Evolutionary conservation across 768 basidiomycete genomes (phyloP).

Genomic region (Xerocomellus chrysenteron): DNA sequence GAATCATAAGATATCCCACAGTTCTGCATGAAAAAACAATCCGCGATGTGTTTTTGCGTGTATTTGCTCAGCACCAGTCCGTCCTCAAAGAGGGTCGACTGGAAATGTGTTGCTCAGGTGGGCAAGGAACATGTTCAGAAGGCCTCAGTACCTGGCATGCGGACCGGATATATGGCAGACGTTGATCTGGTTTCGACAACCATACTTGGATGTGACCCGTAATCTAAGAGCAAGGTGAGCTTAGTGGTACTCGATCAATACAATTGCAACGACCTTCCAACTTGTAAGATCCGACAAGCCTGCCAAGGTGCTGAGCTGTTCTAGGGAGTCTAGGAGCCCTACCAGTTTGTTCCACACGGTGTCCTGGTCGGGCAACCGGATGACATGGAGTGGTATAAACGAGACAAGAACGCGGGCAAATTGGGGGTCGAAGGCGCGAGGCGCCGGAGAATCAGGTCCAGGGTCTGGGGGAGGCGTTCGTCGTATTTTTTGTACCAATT

Average conservation of each 20-base stretch:
- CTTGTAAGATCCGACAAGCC: conserved; percentile 44
- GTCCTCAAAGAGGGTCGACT: conserved; percentile 59
- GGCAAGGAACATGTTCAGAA: not conserved
- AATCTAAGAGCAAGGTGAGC: conserved; percentile 32
- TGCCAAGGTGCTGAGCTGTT: conserved; percentile 50
- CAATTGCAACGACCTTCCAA: conserved; percentile 55
- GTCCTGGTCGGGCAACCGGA: conserved; percentile 48
- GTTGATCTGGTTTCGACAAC: conserved; percentile 40
- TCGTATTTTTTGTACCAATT: conserved; percentile 13
- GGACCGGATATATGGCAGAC: conserved; percentile 61
- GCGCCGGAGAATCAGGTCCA: conserved; percentile 45
- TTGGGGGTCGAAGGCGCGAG: conserved; percentile 61
- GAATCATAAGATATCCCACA: conserved; percentile 53
- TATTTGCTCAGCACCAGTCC: conserved; percentile 54
- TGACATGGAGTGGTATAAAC: conserved; percentile 64
- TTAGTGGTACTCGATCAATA: not conserved
- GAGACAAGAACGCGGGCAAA: conserved; percentile 66
- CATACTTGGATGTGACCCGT: conserved; percentile 53
- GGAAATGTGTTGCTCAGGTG: conserved; percentile 5
- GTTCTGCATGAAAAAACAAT: conserved; percentile 64
- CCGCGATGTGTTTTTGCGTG: conserved; percentile 53
- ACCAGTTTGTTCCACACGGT: conserved; percentile 53
- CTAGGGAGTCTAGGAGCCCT: conserved; percentile 53
- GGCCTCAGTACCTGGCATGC: conserved; percentile 51
- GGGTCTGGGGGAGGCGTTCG: conserved; percentile 38